Conservation (phyloP, 2,329 filamentous ascomycete species). For the Phialophora expanda region DNA sequence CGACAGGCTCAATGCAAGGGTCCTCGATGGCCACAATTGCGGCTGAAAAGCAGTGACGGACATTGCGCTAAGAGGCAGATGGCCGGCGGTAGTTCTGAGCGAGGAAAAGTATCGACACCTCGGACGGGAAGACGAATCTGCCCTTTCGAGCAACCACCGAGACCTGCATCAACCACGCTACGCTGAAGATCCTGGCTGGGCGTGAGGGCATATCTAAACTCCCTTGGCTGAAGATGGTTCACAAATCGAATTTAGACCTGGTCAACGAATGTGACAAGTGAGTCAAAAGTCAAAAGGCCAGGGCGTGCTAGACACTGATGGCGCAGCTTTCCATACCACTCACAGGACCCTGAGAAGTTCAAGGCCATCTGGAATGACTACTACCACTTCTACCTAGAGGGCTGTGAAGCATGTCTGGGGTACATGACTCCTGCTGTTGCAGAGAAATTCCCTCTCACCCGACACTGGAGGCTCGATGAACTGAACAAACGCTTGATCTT, state of each 20-base stretch:
- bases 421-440: slow-evolving; percentile 54
- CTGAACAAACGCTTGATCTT: slow-evolving; percentile 29
- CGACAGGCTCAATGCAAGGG: neutral
- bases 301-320: neutral
- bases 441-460: slow-evolving; percentile 24
- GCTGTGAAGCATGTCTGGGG: slow-evolving; percentile 67
- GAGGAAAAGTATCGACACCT: neutral
- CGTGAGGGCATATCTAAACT: neutral
- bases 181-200: neutral
- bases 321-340: slow-evolving; percentile 76
- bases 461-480: slow-evolving; percentile 30
- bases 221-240: slow-evolving; percentile 10
- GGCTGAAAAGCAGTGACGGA: neutral
- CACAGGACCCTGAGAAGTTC: slow-evolving; percentile 63
- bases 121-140: neutral
- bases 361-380: slow-evolving; percentile 60
- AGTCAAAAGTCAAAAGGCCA: neutral
- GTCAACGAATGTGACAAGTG: slow-evolving; percentile 63
- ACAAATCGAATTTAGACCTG: slow-evolving; percentile 59
- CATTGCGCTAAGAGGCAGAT: neutral
- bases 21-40: neutral
- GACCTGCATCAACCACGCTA: neutral
- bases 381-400: slow-evolving; percentile 69
- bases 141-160: neutral
- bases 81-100: neutral